Base-by-base conservation (phyloP, 768 basidiomycete genomes). In the Mycena capillaripes region DNA sequence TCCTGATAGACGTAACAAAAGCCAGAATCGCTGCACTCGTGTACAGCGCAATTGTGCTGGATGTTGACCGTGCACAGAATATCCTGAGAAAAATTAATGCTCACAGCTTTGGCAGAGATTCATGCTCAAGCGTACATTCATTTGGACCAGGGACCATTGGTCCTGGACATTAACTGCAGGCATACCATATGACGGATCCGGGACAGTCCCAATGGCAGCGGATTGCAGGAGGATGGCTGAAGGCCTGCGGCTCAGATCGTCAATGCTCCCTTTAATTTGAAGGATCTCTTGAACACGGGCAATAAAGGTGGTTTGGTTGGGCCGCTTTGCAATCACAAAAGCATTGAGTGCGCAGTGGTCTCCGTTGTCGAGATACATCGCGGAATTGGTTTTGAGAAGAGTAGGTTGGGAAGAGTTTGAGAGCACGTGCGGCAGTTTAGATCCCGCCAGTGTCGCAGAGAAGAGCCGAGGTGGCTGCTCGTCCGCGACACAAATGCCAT, bases 51-150 rank as follows among this genome's bases (percentile, higher is more conserved):
- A 36, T 68, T 68, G 27, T 68, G 66, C 27, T 68, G 66, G 6
- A 60, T 44, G 34, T 68, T 68, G n/a, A 68, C 57, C 3, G 56
- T 68, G 66, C 66, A 68, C 30, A 59, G 17, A 17, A 68, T 27
- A 32, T 57, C 56, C 66, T 68, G 23, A 29, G 11, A 12, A 32
- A 12, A 17, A 42, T 10, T 11, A 12, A 17, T 42, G 9, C 40
- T 9, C 9, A 7, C 8, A 16, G 40, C 9, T 12, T 9, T 42
- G 40, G 16, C 4, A 36, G 12, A 36, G n/a, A n/a, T n/a, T n/a
- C n/a, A 6, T 36, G 34, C 12, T 36, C 12, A 42, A 42, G 36
- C 2, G 27, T 25, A 66, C 52, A 21, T 4, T 29, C 36, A 59
- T 58, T 36, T 14, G 2, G 14, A 52, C 46, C n/a, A 63, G 34